Evolutionary conservation across 768 basidiomycete genomes (phyloP), one percentile per base, ranked within the genome.

Genomic region (Pisolithus microcarpus): DNA sequence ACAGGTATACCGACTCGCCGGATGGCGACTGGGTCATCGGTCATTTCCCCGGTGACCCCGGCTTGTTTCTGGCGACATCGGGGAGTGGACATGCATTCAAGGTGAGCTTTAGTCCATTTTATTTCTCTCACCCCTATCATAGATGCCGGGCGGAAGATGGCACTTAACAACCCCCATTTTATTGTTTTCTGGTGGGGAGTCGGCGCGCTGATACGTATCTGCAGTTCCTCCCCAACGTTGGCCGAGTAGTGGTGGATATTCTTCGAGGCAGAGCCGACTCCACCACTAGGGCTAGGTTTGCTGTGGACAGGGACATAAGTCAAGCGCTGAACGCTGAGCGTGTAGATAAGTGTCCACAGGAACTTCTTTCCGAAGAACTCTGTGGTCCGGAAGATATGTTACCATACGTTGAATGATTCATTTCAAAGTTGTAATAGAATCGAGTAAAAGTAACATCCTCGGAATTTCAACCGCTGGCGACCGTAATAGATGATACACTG

Each of bases 11-110:
- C 21, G 94, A 96, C 59, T 82, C 91, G 5, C 76, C 82, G 1
- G 87, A 93, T 60, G 84, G 81, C 3, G 79, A 97, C 65, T 97
- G 91, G 90, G 71, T 96, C 39, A 90, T 97, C 56, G 89, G 92
- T 23, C 80, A 86, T 56, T 75, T 76, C 23, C 81, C 82, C 0
- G 64, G 65, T 13, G 75, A 84, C 56, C 66, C 71, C 23, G 77
- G 77, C 6, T 62, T 97, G 10, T 65, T 93, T 48, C 65, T 97
- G 26, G 94, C 92, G 1, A 94, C 94, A 1, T 89, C 80, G 16
- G 95, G 87, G 7, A 90, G 84, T 56, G 93, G 93, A 0, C 90
- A 94, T 66, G 90, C 81, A 0, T 93, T 81, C 75, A 93, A 94
- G 78, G 88, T 82, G 49, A 46, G 61, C 54, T 9, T 46, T 2